phyloP scores from a whole-genome alignment of 768 basidiomycete genomes.

The Tricholoma sp. region DNA sequence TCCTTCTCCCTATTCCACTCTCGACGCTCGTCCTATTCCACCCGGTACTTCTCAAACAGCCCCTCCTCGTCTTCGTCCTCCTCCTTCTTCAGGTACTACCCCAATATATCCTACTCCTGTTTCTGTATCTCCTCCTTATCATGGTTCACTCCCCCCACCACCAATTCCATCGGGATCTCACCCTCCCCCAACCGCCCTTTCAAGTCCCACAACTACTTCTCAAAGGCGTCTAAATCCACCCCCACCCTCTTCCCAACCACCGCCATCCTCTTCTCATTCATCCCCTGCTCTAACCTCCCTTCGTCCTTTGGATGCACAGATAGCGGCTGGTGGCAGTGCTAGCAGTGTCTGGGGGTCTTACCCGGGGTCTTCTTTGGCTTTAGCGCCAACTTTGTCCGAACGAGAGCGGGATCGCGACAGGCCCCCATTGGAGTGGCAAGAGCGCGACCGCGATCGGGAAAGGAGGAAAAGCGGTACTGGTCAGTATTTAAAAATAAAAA shows the following conservation, averaged over 20 bases:
- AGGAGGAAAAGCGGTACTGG: background rate
- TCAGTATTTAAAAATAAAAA: no score
- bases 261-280: slow-evolving; percentile 32
- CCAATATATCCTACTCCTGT: slow-evolving; percentile 1
- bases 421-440: background rate
- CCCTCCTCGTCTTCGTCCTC: slow-evolving; percentile 1
- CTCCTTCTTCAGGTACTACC: background rate
- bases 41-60: background rate
- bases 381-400: slow-evolving; percentile 3
- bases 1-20: slow-evolving; percentile 10
- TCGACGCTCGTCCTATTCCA: slow-evolving; percentile 8
- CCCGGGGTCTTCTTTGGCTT: slow-evolving; percentile 10
- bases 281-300: slow-evolving; percentile 28
- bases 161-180: background rate
- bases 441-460: background rate
- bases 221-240: slow-evolving; percentile 19
- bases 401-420: slow-evolving; percentile 13
- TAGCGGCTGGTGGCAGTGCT: slow-evolving; percentile 5
- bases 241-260: slow-evolving; percentile 37
- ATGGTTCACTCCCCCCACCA: slow-evolving; percentile 1
- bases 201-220: slow-evolving; percentile 12
- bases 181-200: background rate
- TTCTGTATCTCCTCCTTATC: slow-evolving; percentile 9
- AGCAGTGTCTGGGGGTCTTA: slow-evolving; percentile 13
- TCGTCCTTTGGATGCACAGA: slow-evolving; percentile 20